Base-by-base conservation (phyloP, 73 alveolate genomes). In the Paramecium sonneborni region DNA sequence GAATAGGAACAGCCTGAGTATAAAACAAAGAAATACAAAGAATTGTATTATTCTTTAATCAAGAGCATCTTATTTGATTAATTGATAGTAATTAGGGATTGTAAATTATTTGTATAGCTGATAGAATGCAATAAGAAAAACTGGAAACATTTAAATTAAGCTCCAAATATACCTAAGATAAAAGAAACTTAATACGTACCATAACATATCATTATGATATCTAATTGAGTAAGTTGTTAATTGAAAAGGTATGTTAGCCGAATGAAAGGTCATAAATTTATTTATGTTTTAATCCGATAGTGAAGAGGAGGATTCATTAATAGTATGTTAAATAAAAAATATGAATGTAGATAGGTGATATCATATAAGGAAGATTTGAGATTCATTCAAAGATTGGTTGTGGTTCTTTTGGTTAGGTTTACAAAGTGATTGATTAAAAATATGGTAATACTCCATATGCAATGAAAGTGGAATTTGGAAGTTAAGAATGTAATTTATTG, bases 351-450 rank as follows among this genome's bases (percentile, higher is more conserved):
- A 62, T 62, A 30, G 84, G 84, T 14, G 84, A 62, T 26, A 32
- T 62, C 0, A 62, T 62, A 23, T 12, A 62, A 6, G 84, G 46
- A 11, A 26, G 84, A 62, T 62, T 62, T 62, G 84, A 30, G 39
- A 62, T 62, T 9, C 84, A 62, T 62, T 62, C 84, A 52, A 94
- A 93, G 89, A 68, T 94, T 72, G 97, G 97, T 32, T 92, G 85
- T 34, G 97, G 97, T 21, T 92, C 97, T 1, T 94, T 94, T 79
- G 97, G 97, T 14, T 93, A 92, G 62, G 93, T 94, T 15, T 94
- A 57, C 72, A 94, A 94, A 86, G 96, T 93, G 41, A 85, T 87
- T 34, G 93, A 94, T 76, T 21, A 86, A 24, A 94, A 92, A 92
- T 85, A 93, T 46, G 93, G 76, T 39, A 92, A 88, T 56, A 92